Evolutionary conservation across 495 filamentous ascomycete species (phyloP).

Genomic region (Trichoderma asperelloides): DNA sequence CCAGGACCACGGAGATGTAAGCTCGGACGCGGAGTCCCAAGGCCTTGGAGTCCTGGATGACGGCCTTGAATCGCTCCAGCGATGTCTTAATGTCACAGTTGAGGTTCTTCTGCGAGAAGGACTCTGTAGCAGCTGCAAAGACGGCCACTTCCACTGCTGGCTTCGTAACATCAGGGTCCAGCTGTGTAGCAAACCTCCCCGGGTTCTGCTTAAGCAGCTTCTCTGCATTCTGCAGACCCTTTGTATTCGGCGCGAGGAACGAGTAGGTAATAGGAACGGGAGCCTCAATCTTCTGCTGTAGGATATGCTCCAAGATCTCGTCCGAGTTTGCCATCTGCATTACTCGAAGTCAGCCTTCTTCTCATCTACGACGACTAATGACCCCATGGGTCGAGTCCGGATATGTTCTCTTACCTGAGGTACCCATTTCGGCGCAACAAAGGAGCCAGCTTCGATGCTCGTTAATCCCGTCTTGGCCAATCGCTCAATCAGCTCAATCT

Average conservation of each 20-base stretch:
- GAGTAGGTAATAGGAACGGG: slow-evolving; percentile 71
- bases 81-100: slow-evolving; percentile 83
- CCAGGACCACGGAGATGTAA: slow-evolving; percentile 90
- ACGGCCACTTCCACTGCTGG: slow-evolving; percentile 71
- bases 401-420: slow-evolving; percentile 58
- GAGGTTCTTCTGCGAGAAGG: slow-evolving; percentile 83
- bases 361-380: background rate
- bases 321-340: slow-evolving; percentile 83
- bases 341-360: background rate
- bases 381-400: too few species aligned
- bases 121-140: slow-evolving; percentile 87
- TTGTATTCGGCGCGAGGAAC: slow-evolving; percentile 85
- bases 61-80: slow-evolving; percentile 62
- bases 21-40: slow-evolving; percentile 69
- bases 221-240: slow-evolving; percentile 56
- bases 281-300: slow-evolving; percentile 58
- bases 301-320: slow-evolving; percentile 68
- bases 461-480: slow-evolving; percentile 77
- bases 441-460: slow-evolving; percentile 90
- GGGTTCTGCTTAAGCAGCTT: slow-evolving; percentile 32
- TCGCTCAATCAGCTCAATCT: slow-evolving; percentile 72
- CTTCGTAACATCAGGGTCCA: slow-evolving; percentile 25
- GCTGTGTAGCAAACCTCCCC: slow-evolving; percentile 27
- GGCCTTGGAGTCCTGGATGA: slow-evolving; percentile 65
- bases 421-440: slow-evolving; percentile 96